Percentiles rank a stretch among this genome's conserved stretches.
Conservation (phyloP, 23 red algal genomes). For the Gracilaria vermiculophylla region DNA sequence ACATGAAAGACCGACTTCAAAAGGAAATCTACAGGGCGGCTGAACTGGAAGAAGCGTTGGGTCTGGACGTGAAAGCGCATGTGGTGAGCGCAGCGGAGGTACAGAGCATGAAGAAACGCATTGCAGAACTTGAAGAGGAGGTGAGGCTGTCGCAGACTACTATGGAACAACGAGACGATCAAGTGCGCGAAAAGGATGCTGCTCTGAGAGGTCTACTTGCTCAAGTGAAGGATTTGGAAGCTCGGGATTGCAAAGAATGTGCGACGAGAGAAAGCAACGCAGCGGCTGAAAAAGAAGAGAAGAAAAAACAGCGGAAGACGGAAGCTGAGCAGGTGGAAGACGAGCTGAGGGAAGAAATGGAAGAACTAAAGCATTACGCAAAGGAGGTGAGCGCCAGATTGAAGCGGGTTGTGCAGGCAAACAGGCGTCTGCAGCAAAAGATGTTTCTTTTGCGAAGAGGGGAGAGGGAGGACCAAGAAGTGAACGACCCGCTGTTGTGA, state of each 20-base stretch:
- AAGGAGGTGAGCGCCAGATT: neutral
- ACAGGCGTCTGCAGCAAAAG: slow-evolving; percentile 14
- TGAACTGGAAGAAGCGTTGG: slow-evolving; percentile 4
- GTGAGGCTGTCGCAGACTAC: neutral
- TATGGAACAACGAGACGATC: neutral
- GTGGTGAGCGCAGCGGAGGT: neutral
- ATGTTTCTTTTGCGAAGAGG: neutral
- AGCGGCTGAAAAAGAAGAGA: neutral
- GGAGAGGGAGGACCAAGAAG: neutral
- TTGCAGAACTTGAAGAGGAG: neutral
- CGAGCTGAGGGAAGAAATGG: neutral
- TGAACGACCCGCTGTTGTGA: neutral
- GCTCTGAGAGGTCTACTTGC: neutral
- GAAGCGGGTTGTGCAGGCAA: neutral
- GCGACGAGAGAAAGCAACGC: neutral
- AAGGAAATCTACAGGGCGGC: neutral
- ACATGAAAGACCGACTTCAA: neutral
- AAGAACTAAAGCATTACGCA: neutral
- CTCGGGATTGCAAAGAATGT: neutral
- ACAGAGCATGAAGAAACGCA: neutral
- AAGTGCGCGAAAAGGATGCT: slow-evolving; percentile 5
- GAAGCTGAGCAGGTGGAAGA: neutral
- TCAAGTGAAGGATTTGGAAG: slow-evolving; percentile 17
- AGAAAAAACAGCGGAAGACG: neutral
- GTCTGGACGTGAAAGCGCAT: neutral